A percentile compares a stretch with the other conserved stretches of the same genome.
phyloP scores from a whole-genome alignment of 495 filamentous ascomycete genomes.

The Pseudevernia furfuracea region DNA sequence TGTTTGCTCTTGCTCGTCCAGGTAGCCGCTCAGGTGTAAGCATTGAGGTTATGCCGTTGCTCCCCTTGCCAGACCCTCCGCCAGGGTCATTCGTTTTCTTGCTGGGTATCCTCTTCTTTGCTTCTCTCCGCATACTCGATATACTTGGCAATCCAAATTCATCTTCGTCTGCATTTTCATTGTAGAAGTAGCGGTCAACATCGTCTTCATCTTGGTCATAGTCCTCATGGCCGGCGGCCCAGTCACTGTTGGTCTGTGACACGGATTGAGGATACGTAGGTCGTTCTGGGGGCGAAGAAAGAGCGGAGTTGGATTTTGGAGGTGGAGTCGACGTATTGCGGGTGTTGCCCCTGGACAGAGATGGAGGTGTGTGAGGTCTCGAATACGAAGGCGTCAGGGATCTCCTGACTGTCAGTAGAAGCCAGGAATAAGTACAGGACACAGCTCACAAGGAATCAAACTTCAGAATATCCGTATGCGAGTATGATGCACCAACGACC shows the following conservation, averaged over 20 bases:
- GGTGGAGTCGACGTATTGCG: constrained; percentile 44
- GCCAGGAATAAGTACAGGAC: constrained; percentile 7
- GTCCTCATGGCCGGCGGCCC: constrained; percentile 52
- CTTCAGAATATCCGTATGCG: constrained; percentile 89
- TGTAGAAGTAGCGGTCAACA: constrained; percentile 62
- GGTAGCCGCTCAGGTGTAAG: constrained; percentile 28
- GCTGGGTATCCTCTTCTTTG: constrained; percentile 42
- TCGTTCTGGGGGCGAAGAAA: constrained; percentile 55
- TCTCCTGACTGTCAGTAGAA: constrained; percentile 33
- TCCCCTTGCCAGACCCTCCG: constrained; percentile 23
- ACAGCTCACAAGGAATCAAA: constrained; percentile 60
- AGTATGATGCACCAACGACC: constrained; percentile 93
- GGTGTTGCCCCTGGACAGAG: constrained; percentile 34
- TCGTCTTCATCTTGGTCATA: constrained; percentile 52
- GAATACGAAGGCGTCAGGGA: constrained; percentile 44
- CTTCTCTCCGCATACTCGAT: constrained; percentile 73
- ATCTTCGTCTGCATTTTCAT: constrained; percentile 73
- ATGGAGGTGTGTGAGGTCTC: constrained; percentile 56
- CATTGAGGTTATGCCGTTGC: constrained; percentile 31
- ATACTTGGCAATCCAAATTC: constrained; percentile 91
- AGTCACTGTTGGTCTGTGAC: constrained; percentile 66
- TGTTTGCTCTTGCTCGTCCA: constrained; percentile 55
- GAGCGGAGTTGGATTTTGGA: constrained; percentile 42
- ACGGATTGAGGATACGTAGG: constrained; percentile 66
- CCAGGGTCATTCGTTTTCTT: constrained; percentile 45